Evolutionary conservation across 768 basidiomycete genomes (phyloP), one percentile per base, ranked within the genome.

Genomic region (Russula virescens): DNA sequence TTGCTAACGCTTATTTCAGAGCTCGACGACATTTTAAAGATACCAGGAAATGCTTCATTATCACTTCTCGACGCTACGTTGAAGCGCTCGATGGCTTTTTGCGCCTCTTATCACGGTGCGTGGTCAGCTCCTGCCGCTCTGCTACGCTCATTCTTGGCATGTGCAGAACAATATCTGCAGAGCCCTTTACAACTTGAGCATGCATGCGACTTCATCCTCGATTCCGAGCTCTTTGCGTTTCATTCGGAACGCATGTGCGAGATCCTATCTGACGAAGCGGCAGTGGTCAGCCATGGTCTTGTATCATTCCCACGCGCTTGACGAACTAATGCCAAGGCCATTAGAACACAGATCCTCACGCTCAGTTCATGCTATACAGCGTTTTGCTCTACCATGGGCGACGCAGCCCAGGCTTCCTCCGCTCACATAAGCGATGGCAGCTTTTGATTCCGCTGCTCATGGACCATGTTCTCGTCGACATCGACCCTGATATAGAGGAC

Each of bases 181-280:
- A 87, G 84, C 58, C 88, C 88, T 3, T 73, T 89, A 26, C 93
- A 96, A 69, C 80, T 98, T 50, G 84, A 93, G 64, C 88, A 94
- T 71, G 93, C 93, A 13, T 88, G 89, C 68, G 77, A 81, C 45
- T 74, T 89, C 34, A 76, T 98, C 14, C 77, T 95, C 46, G 83
- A 85, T 58, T 94, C 91, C 0, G 94, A 95, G 70, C 80, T 98
- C 45, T 97, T 98, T 69, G 74, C 82, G 2, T 95, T 90, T 69
- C 94, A 98, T 73, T 94, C 91, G 3, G 94, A 94, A 70, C 79
- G 96, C 38, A 95, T 95, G 91, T 84, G 87, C 59, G 89, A 92
- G 66, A 81, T 89, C 46, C 76, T 94, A 52, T 77, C 88, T 42
- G 80, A 86, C 52, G 86, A 91, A 68, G 82, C 83, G 14, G 80